Evolutionary conservation across 257 asterid species (phyloP).

Genomic region (Solanum tarapatanum): DNA sequence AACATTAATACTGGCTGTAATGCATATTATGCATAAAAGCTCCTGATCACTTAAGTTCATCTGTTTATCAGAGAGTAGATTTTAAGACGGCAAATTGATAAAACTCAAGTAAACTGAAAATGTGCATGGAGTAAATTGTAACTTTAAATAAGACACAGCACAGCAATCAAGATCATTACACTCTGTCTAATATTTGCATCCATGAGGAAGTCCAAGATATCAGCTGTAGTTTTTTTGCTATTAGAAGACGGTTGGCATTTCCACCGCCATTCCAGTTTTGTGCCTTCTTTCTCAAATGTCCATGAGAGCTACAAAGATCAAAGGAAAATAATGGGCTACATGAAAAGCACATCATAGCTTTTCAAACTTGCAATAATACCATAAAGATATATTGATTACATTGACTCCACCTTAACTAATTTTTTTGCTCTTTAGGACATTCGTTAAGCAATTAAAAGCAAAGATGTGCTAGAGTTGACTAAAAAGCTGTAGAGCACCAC

Average conservation of each 20-base stretch:
- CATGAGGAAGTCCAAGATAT: slow-evolving; percentile 82
- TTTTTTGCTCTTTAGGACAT: neutral
- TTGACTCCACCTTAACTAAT: neutral
- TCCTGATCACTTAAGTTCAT: neutral
- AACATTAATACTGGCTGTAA: neutral
- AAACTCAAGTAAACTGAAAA: neutral
- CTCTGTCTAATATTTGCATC: slow-evolving; percentile 80
- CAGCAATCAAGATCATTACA: slow-evolving; percentile 35
- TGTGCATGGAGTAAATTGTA: neutral
- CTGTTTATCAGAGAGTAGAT: neutral
- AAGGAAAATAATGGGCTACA: neutral
- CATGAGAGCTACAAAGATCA: slow-evolving; percentile 55
- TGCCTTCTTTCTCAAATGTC: slow-evolving; percentile 89
- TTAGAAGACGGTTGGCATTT: slow-evolving; percentile 57
- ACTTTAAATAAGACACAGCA: neutral
- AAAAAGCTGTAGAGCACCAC: neutral
- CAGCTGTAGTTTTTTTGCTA: slow-evolving; percentile 54
- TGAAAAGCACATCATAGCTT: neutral
- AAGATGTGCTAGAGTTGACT: neutral
- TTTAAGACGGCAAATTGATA: neutral
- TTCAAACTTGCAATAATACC: neutral
- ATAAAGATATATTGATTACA: neutral
- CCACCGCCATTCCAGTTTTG: slow-evolving; percentile 97
- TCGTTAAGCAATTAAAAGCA: neutral
- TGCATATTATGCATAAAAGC: neutral